A percentile compares a stretch with the other conserved stretches of the same genome.
Conservation (phyloP, 352 stramenopile species). For the Phytophthora tubulina region DNA sequence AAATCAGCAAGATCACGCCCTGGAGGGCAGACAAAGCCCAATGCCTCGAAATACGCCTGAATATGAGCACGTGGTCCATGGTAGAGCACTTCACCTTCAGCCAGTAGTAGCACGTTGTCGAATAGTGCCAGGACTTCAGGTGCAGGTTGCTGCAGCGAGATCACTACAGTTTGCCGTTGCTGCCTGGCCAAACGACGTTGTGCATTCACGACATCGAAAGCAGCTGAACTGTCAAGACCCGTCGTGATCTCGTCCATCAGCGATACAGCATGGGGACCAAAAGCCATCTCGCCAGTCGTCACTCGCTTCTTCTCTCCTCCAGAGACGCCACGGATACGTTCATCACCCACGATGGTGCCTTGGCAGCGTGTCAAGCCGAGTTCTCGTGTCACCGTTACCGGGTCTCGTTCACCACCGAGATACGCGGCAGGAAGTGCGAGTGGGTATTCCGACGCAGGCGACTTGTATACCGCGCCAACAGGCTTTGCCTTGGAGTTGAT, state of each 20-base stretch:
- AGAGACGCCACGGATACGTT: slow-evolving; percentile 68
- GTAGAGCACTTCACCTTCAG: slow-evolving; percentile 91
- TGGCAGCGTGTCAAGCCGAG: slow-evolving; percentile 58
- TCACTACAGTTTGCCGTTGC: slow-evolving; percentile 63
- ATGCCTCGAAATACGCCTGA: slow-evolving; percentile 80
- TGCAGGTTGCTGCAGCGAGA: slow-evolving; percentile 89
- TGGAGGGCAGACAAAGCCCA: slow-evolving; percentile 69
- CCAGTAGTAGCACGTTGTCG: slow-evolving; percentile 93
- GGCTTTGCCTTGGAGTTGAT: slow-evolving; percentile 34
- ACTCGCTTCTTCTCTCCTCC: slow-evolving; percentile 94
- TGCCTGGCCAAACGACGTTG: slow-evolving; percentile 48
- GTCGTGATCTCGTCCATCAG: slow-evolving; percentile 70
- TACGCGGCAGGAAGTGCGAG: slow-evolving; percentile 38
- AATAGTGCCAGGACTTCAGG: slow-evolving; percentile 94
- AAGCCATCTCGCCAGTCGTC: slow-evolving; percentile 87
- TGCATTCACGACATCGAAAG: slow-evolving; percentile 55
- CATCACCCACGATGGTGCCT: slow-evolving; percentile 67
- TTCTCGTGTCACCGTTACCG: slow-evolving; percentile 37
- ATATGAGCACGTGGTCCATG: slow-evolving; percentile 69
- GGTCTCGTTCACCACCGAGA: slow-evolving; percentile 50
- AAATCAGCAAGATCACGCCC: slow-evolving; percentile 57
- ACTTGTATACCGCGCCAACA: slow-evolving; percentile 36
- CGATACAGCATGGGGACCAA: slow-evolving; percentile 65
- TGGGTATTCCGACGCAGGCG: slow-evolving; percentile 32
- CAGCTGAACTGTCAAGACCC: slow-evolving; percentile 55